These are phyloP conservation scores for Ilex asprella DNA, from an alignment of 257 asterid genomes.

Conservation along the genomic window DNA sequence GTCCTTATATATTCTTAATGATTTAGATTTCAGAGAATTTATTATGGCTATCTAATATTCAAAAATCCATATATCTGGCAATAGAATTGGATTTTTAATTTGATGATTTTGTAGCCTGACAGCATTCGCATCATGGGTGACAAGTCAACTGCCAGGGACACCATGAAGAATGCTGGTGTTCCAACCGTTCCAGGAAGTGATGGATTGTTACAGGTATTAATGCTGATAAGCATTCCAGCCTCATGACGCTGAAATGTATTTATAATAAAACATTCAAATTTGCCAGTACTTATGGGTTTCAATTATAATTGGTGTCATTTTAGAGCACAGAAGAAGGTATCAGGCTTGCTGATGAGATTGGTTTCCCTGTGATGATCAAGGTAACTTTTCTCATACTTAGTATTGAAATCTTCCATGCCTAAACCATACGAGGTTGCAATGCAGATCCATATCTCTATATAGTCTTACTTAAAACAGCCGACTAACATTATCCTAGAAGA, in stretches of 20 bases:
- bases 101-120: slow-evolving; percentile 63
- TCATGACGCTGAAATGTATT: slow-evolving; percentile 4
- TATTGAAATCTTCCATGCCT: background rate
- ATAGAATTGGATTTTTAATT: slow-evolving; percentile 4
- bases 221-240: slow-evolving; percentile 10
- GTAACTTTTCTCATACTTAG: slow-evolving; percentile 27
- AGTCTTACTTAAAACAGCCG: background rate
- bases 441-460: background rate
- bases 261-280: background rate
- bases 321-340: slow-evolving; percentile 92
- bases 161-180: slow-evolving; percentile 99
- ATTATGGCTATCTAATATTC: background rate
- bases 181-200: slow-evolving; percentile 99
- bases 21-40: too few relatives aligned
- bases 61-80: background rate
- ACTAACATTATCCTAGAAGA: background rate
- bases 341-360: slow-evolving; percentile 72
- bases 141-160: slow-evolving; percentile 96
- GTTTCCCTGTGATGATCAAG: slow-evolving; percentile 98
- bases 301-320: slow-evolving; percentile 13
- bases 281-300: background rate
- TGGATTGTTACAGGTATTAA: slow-evolving; percentile 69
- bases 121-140: slow-evolving; percentile 98
- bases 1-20: too few relatives aligned
- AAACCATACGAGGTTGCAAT: slow-evolving; percentile 4